Percentiles rank a stretch among this genome's conserved stretches.
Conservation (phyloP, 441 rosid genomes). For the Theobroma grandiflorum region DNA sequence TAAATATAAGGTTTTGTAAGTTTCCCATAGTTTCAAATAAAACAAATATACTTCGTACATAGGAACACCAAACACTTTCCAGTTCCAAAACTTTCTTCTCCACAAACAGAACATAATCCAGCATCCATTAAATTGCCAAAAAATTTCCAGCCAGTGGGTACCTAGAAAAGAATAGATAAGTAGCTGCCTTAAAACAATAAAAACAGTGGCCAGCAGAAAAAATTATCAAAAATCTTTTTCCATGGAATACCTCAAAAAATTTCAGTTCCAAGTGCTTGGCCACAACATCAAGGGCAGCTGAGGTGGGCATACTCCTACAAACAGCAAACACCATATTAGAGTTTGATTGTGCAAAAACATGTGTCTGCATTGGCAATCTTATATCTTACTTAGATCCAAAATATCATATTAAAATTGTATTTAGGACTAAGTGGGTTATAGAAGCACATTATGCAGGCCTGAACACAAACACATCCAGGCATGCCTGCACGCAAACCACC, state of each 20-base stretch:
- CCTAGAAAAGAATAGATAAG: conserved; percentile 49
- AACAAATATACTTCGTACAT: conserved; percentile 11
- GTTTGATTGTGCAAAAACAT: not conserved
- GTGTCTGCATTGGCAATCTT: not conserved
- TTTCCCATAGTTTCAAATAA: not conserved
- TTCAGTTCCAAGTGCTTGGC: conserved; percentile 83
- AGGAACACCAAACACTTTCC: conserved; percentile 50
- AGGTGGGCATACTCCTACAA: conserved; percentile 99
- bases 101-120: conserved; percentile 91
- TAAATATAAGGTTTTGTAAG: conserved; percentile 4
- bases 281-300: conserved; percentile 98
- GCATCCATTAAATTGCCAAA: conserved; percentile 99
- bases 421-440: conserved; percentile 3
- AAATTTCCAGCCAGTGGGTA: conserved; percentile 99
- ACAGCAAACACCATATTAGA: not conserved
- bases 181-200: conserved; percentile 13
- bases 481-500: not conserved
- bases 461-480: not conserved
- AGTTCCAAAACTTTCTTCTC: conserved; percentile 99
- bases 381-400: conserved; percentile 9
- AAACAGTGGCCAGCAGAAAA: conserved; percentile 11
- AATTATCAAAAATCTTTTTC: conserved; percentile 12
- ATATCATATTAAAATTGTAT: not conserved
- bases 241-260: conserved; percentile 83
- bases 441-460: not conserved